Base-by-base conservation (phyloP, 2,329 filamentous ascomycete species). In the Fusarium buxicola region DNA sequence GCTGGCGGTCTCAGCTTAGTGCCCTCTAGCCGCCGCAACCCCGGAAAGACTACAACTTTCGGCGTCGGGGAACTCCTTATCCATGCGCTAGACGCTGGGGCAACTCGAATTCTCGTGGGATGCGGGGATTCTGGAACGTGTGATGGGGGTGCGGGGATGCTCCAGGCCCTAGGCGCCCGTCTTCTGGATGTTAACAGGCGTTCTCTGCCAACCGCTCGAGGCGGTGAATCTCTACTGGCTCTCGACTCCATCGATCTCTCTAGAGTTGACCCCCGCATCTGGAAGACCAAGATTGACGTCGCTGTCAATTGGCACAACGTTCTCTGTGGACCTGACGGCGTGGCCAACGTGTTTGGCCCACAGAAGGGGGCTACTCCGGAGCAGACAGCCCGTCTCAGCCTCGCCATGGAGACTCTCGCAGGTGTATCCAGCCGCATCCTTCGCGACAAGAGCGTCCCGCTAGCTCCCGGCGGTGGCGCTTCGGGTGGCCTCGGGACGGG, bases 41-140 rank as follows among this genome's bases (percentile, higher is more conserved):
- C 82, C 0, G 79, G 77, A 2, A 51, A 74, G 9, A 84, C 82
- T 5, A 84, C 82, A 1, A 83, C 81, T 0, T 84, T 77, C 66
- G 82, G 82, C 1, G 81, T 85, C 4, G 82, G 82, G 3, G 73
- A 84, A 60, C 72, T 84, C 8, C 77, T 85, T 12, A 65, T 71
- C 3, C 76, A 78, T 11, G 82, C 82, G 3, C 69, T 84, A 4
- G 77, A 82, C 48, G 73, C 75, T 44, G 82, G 81, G 2, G 80
- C 75, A 8, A 72, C 72, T 8, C 76, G 76, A 8, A 80, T 85
- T 41, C 73, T 85, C 8, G 69, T 85, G 18, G 83, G 82, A 1
- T 84, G 82, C 62, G 82, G 82, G 31, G 82, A 85, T 65, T 84
- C 82, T 4, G 83, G 81, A 6, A 84, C 82, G 6, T 83, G 81